Base-by-base conservation (phyloP, 306 rosid species). In the Purshia tridentata region DNA sequence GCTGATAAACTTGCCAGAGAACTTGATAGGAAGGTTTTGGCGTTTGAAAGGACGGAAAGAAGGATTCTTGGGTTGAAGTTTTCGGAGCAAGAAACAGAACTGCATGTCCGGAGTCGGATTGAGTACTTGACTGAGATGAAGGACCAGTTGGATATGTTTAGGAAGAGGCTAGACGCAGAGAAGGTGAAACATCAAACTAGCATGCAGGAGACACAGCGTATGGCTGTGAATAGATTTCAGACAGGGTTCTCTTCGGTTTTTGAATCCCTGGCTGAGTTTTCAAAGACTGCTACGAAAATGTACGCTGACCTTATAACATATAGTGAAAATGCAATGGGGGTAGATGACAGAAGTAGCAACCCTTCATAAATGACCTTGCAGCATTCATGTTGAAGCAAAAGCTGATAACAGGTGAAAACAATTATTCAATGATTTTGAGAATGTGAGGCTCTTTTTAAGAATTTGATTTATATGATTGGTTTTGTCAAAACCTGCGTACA, bases 141-240 rank as follows among this genome's bases (percentile, higher is more conserved):
- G 79, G 84, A 86, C 49, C 84, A 82, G 29, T 41, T 90, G 78
- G 96, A 88, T 41, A 66, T 76, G 60, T 65, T 86, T 7, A 65
- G 74, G 57, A 88, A 84, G 69, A 88, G 77, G 73, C 69, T 86
- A 14, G 91, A 90, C 54, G 45, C 13, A 6, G 92, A 88, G 87
- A 86, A 84, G 80, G 88, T 72, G 76, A 90, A 88, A 72, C 92
- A 84, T 78, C 84, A 81, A 6, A 77, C 62, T 53, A 72, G 86
- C 80, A 81, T 86, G 88, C 88, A 84, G 76, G 91, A 88, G 68
- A 88, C 92, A 6, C 86, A 81, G n/a, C 67, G 80, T 76, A 84
- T 81, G 14, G 78, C 89, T 42, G 70, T 87, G 19, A 72, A 78
- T 15, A 89, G 92, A 81, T 73, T 90, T 81, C 91, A 82, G 74